Percentiles rank a stretch among this genome's conserved stretches.
phyloP scores from a whole-genome alignment of 83 land plant genomes.

The Picea abies region DNA sequence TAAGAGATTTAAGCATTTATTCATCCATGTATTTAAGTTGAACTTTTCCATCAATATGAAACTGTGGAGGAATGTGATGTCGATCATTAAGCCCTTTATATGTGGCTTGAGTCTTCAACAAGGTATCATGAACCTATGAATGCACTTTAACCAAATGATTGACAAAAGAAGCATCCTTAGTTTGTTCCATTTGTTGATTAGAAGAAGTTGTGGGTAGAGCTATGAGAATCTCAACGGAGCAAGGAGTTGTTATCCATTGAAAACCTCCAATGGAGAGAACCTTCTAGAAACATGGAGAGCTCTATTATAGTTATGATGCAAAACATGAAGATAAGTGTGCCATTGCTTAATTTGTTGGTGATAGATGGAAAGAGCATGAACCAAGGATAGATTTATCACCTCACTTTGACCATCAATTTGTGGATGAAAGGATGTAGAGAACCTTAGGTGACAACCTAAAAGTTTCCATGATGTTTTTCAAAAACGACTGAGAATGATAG shows the following conservation, averaged over 20 bases:
- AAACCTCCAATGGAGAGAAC: neutral
- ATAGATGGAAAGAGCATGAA: neutral
- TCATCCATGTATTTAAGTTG: neutral
- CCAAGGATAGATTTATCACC: too few species aligned
- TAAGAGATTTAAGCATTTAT: too few species aligned
- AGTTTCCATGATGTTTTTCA: neutral
- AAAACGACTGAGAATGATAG: neutral
- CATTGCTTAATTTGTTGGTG: neutral
- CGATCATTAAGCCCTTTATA: too few species aligned
- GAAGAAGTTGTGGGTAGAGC: neutral
- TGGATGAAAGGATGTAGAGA: neutral
- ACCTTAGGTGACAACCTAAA: neutral
- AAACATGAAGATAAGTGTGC: neutral
- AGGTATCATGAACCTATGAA: neutral
- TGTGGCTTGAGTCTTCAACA: neutral
- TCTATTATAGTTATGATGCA: too few species aligned
- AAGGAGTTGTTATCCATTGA: neutral
- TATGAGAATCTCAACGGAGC: neutral
- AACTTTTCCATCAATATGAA: too few species aligned
- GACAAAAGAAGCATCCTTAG: neutral
- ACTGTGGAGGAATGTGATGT: neutral
- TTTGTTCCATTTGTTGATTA: neutral
- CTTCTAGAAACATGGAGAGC: neutral
- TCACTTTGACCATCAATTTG: too few species aligned
- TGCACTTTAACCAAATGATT: neutral